phyloP scores from a whole-genome alignment of 768 basidiomycete species.

The Dentipellis fragilis region DNA sequence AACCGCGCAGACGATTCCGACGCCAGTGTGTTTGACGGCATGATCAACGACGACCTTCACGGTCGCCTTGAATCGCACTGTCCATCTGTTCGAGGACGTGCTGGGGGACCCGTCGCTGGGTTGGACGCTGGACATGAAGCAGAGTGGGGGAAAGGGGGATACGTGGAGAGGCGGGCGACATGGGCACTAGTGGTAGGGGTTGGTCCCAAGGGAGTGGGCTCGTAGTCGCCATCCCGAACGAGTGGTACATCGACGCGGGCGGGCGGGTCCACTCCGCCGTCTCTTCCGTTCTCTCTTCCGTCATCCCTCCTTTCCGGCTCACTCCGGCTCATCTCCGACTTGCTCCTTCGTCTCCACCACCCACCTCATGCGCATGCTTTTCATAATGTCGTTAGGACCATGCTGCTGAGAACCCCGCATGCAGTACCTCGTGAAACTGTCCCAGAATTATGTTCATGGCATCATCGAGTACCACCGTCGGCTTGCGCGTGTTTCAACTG shows the following conservation, averaged over 20 bases:
- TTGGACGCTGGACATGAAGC: neutral
- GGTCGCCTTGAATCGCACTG: neutral
- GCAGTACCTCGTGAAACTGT: no score
- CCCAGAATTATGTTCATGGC: no score
- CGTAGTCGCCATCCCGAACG: neutral
- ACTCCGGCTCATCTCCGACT: no score
- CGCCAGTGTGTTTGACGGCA: conserved; percentile 57
- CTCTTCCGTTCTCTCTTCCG: no score
- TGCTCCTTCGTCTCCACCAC: no score
- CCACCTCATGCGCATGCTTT: no score
- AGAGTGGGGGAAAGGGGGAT: neutral
- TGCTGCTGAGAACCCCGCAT: no score
- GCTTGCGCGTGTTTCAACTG: no score
- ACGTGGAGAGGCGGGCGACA: neutral
- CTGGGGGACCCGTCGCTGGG: neutral
- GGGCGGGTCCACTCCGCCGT: no score
- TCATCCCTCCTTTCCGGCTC: no score
- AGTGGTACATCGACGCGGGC: neutral
- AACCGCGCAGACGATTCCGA: conserved; percentile 80
- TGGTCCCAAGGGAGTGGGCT: neutral
- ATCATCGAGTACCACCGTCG: no score
- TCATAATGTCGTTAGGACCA: no score
- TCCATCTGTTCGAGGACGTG: neutral
- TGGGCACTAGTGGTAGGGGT: neutral
- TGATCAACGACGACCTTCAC: conserved; percentile 26